A percentile compares a stretch with the other conserved stretches of the same genome.
phyloP scores from a whole-genome alignment of 495 filamentous ascomycete genomes.

The Trichocladium uniseriatum region DNA sequence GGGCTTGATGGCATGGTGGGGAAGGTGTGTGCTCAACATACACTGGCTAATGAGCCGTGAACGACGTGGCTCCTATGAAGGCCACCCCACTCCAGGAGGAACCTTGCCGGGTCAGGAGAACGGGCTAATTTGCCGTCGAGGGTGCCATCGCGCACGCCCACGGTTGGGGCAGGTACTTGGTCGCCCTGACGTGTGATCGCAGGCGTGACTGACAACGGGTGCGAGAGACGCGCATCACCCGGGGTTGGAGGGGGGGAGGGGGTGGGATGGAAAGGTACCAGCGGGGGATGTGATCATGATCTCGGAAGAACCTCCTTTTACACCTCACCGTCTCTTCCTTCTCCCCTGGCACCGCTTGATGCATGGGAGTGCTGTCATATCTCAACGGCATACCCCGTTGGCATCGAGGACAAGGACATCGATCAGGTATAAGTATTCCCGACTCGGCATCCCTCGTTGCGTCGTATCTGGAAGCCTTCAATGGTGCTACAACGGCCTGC shows the following conservation, averaged over 20 bases:
- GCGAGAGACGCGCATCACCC: background rate
- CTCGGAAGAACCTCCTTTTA: background rate
- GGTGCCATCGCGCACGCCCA: conserved; percentile 15
- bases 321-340: background rate
- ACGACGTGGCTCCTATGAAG: conserved; percentile 34
- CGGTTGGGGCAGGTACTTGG: conserved; percentile 8
- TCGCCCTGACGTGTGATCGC: conserved; percentile 22
- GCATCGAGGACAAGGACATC: background rate
- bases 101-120: conserved; percentile 22
- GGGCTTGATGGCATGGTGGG: conserved; percentile 24
- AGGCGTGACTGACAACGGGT: conserved; percentile 12
- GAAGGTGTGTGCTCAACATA: conserved; percentile 15
- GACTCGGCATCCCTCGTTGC: background rate
- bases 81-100: conserved; percentile 16
- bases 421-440: conserved; percentile 4
- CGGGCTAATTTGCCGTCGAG: conserved; percentile 29
- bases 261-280: background rate
- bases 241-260: no score
- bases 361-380: conserved; percentile 5
- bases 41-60: conserved; percentile 26
- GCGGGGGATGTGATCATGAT: background rate
- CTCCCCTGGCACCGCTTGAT: conserved; percentile 14
- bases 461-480: background rate
- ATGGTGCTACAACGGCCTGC: background rate
- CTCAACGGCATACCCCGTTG: background rate